phyloP scores from a whole-genome alignment of 1,284 basidiomycete genomes.

The Ustilago cynodontis region DNA sequence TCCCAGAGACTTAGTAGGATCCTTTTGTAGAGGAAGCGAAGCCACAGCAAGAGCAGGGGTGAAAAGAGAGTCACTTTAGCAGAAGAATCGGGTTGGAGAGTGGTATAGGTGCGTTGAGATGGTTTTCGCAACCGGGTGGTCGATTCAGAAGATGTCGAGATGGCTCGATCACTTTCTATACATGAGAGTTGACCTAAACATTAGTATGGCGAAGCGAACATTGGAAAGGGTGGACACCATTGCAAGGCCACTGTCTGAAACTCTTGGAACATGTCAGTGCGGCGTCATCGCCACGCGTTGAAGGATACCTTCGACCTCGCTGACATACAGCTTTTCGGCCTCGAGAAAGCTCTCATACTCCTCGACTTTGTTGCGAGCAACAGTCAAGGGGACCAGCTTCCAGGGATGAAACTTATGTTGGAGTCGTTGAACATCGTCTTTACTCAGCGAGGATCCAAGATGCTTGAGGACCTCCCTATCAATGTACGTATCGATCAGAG shows the following conservation, averaged over 20 bases:
- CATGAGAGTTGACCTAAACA: no score
- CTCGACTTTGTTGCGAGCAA: background rate
- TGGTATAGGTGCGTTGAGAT: no score
- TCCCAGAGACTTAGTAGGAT: no score
- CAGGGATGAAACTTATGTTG: background rate
- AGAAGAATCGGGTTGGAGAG: no score
- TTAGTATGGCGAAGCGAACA: no score
- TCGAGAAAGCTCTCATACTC: conserved; percentile 1
- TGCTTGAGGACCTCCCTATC: background rate
- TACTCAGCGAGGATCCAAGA: background rate
- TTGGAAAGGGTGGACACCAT: no score
- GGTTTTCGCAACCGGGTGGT: no score
- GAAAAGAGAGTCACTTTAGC: no score
- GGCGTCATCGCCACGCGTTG: conserved; percentile 2
- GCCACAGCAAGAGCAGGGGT: no score
- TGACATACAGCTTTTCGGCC: conserved; percentile 2
- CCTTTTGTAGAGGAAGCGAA: no score
- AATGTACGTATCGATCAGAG: background rate
- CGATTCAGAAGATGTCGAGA: background rate
- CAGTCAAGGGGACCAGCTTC: background rate
- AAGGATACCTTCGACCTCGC: conserved; percentile 14
- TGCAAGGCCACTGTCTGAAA: no score
- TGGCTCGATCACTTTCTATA: background rate
- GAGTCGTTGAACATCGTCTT: background rate
- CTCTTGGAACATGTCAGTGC: background rate